Conservation (phyloP, 768 basidiomycete species). For the Russula virescens region DNA sequence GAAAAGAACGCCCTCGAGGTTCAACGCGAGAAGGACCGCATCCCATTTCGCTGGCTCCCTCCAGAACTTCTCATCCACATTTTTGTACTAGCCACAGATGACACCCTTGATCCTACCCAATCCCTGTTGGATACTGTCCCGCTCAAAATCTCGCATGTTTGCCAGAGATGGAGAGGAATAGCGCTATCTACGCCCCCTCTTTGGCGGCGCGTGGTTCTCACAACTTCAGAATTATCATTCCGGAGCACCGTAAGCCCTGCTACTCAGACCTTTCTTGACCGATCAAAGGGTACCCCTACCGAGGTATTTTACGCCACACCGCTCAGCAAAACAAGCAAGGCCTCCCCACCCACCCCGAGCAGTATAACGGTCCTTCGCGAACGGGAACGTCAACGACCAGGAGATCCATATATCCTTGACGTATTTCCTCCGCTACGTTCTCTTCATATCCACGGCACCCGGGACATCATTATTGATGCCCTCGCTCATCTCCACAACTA, state of each 20-base stretch:
- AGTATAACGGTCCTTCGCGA: not conserved
- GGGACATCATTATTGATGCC: constrained; percentile 1
- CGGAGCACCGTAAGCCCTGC: not conserved
- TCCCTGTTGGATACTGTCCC: constrained; percentile 6
- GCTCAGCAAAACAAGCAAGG: not conserved
- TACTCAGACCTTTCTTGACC: constrained; percentile 3
- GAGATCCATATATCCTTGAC: not conserved
- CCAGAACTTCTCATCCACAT: constrained; percentile 23
- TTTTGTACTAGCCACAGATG: constrained; percentile 10
- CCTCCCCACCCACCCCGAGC: not conserved
- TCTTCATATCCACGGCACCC: constrained; percentile 5
- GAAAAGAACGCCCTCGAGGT: constrained; percentile 1
- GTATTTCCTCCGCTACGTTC: constrained; percentile 2
- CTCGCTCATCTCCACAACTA: constrained; percentile 12
- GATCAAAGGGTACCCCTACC: not conserved
- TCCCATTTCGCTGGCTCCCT: constrained; percentile 19
- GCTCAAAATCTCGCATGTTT: constrained; percentile 21
- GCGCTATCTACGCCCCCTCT: constrained; percentile 18
- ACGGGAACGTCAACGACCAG: not conserved
- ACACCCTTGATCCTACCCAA: not conserved
- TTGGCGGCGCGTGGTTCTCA: constrained; percentile 19
- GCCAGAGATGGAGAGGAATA: constrained; percentile 17
- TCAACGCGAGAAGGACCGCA: not conserved
- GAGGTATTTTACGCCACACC: constrained; percentile 10
- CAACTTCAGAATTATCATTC: not conserved